Base-by-base conservation (phyloP, 192 early-diverging fungal genomes). In the Globomyces pollinis-pini region DNA sequence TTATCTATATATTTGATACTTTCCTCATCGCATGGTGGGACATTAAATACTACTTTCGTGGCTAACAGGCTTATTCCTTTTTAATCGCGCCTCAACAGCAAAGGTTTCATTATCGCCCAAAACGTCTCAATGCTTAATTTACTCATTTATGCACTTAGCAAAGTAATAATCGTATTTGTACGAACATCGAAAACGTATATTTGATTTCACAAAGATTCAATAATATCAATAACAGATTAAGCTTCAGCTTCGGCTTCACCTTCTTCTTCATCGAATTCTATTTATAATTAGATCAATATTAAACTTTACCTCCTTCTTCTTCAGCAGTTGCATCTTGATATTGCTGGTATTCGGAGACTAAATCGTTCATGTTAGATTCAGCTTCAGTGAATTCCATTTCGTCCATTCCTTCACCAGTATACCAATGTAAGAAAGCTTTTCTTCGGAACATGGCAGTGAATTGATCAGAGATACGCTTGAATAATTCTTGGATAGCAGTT, bases 321-420 rank as follows among this genome's bases (percentile, higher is more conserved):
- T 80, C 78, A 15, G 71, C 72, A 8, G 75, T 68, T n/a, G 76
- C 75, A 15, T 77, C 75, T 62, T 77, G 71, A 57, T 80, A 80
- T 54, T 98, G 95, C 76, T 94, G 91, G 84, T 98, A 98, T 74
- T 98, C 95, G 56, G 89, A 90, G 36, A 94, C 86, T 58, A 98
- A 79, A 70, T 98, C 95, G 76, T 91, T 91, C 91, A 98, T 93
- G 84, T 98, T 98, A 76, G 86, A 88, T 67, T 84, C 87, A 44
- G 87, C 91, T 70, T 94, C 91, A 62, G 91, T 92, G 75, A 94
- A 94, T 67, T 94, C 91, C 89, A 91, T 91, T 73, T 91, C 90
- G 65, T 94, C 91, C 91, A 94, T 93, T 38, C 90, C 91, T 72
- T 92, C 90, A 59, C 86, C 88, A 66, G 90, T 92, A 75, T 91